A percentile compares a stretch with the other conserved stretches of the same genome.
Conservation (phyloP, 306 rosid genomes). For the Corylus americana region DNA sequence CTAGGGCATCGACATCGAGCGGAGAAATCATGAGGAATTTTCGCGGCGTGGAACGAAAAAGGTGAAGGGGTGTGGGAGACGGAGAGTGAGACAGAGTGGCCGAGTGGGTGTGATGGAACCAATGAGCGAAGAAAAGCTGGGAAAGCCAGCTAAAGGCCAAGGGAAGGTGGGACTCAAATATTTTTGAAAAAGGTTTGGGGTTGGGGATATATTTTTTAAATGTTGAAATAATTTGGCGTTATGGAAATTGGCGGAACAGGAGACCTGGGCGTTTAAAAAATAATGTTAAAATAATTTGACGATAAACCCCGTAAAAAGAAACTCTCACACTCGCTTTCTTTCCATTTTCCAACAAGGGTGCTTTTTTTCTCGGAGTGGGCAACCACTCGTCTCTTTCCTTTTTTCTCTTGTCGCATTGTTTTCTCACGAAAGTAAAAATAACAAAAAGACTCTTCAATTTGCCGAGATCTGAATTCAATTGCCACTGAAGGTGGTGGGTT, state of each 20-base stretch:
- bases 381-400: too few relatives aligned
- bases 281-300: too few relatives aligned
- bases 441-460: too few relatives aligned
- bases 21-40: slow-evolving; percentile 29
- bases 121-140: not conserved
- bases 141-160: not conserved
- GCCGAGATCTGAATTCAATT: too few relatives aligned
- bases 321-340: too few relatives aligned
- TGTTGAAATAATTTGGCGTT: not conserved
- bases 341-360: too few relatives aligned
- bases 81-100: slow-evolving; percentile 24
- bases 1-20: slow-evolving; percentile 40
- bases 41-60: slow-evolving; percentile 40
- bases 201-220: not conserved
- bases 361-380: too few relatives aligned
- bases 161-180: slow-evolving; percentile 11
- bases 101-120: slow-evolving; percentile 1
- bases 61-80: slow-evolving; percentile 27
- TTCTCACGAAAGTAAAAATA: too few relatives aligned
- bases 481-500: too few relatives aligned
- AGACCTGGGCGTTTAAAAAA: not conserved
- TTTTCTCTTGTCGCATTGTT: too few relatives aligned
- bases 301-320: too few relatives aligned
- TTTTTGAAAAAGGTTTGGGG: slow-evolving; percentile 15
- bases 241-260: not conserved